These are phyloP conservation scores for Davidsoniella neocaledoniae DNA, from an alignment of 2,329 filamentous ascomycete genomes.

Conservation along the genomic window DNA sequence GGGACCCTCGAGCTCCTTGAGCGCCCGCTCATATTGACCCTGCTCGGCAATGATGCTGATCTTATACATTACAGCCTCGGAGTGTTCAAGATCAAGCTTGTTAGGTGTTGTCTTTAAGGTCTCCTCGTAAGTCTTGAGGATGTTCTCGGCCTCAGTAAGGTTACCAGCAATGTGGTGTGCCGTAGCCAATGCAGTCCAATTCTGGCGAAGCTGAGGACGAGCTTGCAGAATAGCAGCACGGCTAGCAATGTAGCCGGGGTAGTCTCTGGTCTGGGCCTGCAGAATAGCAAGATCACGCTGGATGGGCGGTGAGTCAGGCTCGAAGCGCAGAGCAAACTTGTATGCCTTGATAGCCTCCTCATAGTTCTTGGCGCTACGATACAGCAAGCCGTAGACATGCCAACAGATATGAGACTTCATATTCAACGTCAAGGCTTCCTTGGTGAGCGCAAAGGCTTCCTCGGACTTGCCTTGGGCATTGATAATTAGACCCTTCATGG, in stretches of 20 bases:
- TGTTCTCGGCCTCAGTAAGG: conserved; percentile 70
- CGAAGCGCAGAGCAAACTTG: conserved; percentile 81
- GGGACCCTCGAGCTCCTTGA: conserved; percentile 69
- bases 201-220: conserved; percentile 66
- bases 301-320: conserved; percentile 89
- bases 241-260: conserved; percentile 81
- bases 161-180: conserved; percentile 85
- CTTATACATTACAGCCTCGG: conserved; percentile 88
- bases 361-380: conserved; percentile 89
- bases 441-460: conserved; percentile 85
- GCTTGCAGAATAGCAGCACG: conserved; percentile 75
- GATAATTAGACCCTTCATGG: conserved; percentile 96
- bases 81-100: conserved; percentile 74
- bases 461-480: conserved; percentile 84
- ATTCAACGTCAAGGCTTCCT: conserved; percentile 80
- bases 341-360: conserved; percentile 99
- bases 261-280: conserved; percentile 94
- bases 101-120: conserved; percentile 69
- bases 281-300: conserved; percentile 83
- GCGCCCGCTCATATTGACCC: conserved; percentile 63
- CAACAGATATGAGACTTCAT: conserved; percentile 99
- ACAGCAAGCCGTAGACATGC: conserved; percentile 95
- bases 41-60: conserved; percentile 85
- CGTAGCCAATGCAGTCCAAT: conserved; percentile 94
- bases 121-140: conserved; percentile 81